Percentiles rank a stretch among this genome's conserved stretches.
Evolutionary conservation across 257 asterid species (phyloP).

Genomic region (Catharanthus roseus): DNA sequence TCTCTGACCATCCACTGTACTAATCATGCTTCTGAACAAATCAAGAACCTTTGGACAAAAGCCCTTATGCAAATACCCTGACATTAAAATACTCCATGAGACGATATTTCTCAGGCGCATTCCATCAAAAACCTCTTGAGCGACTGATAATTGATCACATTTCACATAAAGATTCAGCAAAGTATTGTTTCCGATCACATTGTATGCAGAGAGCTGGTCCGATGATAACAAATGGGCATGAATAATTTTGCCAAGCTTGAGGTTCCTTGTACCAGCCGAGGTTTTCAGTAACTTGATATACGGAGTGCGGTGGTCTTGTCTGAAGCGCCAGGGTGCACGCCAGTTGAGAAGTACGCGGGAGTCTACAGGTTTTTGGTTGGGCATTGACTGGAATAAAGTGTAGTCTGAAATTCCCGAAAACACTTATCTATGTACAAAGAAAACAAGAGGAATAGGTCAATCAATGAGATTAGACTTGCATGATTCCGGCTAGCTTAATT

Average conservation of each 20-base stretch:
- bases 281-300: conserved; percentile 48
- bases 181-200: conserved; percentile 52
- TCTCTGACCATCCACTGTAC: conserved; percentile 25
- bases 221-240: conserved; percentile 66
- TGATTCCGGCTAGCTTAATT: no score
- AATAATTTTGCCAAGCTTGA: conserved; percentile 48
- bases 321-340: conserved; percentile 17
- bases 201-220: conserved; percentile 36
- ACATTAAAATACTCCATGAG: conserved; percentile 70
- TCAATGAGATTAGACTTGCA: no score
- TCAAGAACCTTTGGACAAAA: conserved; percentile 35
- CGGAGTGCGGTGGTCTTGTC: conserved; percentile 3
- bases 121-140: conserved; percentile 61
- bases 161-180: conserved; percentile 55
- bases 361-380: not conserved
- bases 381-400: conserved; percentile 4
- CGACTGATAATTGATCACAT: conserved; percentile 46
- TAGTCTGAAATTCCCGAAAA: no score
- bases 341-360: conserved; percentile 3
- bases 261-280: conserved; percentile 38
- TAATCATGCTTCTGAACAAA: conserved; percentile 48
- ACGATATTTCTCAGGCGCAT: conserved; percentile 67
- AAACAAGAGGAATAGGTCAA: no score
- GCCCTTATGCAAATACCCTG: conserved; percentile 59
- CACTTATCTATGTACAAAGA: no score